phyloP scores from a whole-genome alignment of 345 rosid species.

The Abelmoschus esculentus region DNA sequence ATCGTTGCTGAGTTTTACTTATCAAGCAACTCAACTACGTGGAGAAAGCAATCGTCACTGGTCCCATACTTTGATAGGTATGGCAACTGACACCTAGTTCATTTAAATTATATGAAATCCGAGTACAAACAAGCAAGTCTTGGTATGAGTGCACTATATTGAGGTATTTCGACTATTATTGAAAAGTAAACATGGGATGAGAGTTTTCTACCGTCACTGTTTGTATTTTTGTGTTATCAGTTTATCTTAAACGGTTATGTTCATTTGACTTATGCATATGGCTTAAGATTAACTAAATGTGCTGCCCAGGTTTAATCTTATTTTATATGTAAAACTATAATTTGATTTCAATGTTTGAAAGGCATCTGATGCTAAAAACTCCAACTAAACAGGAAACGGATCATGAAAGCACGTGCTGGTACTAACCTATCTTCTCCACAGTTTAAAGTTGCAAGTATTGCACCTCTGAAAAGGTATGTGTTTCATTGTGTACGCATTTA shows the following conservation, averaged over 20 bases:
- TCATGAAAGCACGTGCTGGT: conserved; percentile 18
- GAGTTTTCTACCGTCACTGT: neutral
- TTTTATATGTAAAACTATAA: neutral
- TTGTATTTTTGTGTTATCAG: neutral
- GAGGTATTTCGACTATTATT: neutral
- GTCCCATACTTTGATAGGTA: conserved; percentile 65
- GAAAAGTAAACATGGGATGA: neutral
- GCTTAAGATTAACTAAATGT: neutral
- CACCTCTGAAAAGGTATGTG: conserved; percentile 61
- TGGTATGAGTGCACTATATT: neutral
- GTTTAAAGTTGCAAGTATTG: conserved; percentile 33
- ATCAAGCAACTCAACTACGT: conserved; percentile 29
- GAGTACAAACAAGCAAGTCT: neutral
- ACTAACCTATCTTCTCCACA: conserved; percentile 23
- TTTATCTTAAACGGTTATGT: neutral
- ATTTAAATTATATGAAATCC: too few species aligned
- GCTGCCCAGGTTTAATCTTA: neutral
- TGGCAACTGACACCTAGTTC: neutral
- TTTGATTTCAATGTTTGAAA: neutral
- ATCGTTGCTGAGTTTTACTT: conserved; percentile 62
- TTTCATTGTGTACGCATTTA: neutral
- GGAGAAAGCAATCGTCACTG: conserved; percentile 41
- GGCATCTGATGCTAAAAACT: neutral
- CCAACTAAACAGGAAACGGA: conserved; percentile 27
- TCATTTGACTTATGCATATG: neutral